Conservation (phyloP, 805 yeast species). For the Starmerella floris region DNA sequence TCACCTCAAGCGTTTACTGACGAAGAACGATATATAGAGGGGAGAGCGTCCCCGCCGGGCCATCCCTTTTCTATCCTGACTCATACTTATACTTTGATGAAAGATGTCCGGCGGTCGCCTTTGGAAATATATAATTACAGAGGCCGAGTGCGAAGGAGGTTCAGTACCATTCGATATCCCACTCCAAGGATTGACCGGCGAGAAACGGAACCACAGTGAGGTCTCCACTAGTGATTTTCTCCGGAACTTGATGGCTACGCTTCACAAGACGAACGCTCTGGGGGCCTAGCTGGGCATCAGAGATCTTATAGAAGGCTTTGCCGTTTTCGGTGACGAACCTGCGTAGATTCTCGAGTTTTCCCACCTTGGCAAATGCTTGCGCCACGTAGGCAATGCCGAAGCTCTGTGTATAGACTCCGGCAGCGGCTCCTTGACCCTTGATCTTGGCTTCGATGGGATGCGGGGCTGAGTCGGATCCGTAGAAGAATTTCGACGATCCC, state of each 20-base stretch:
- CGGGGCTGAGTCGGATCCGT: slow-evolving; percentile 97
- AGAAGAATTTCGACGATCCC: slow-evolving; percentile 85
- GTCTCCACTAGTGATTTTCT: slow-evolving; percentile 33
- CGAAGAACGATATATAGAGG: too few relatives aligned
- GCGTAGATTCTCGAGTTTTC: slow-evolving; percentile 50
- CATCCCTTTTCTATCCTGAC: too few relatives aligned
- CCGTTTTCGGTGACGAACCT: slow-evolving; percentile 70
- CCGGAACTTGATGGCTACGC: slow-evolving; percentile 46
- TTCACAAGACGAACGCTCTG: slow-evolving; percentile 43
- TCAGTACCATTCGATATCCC: slow-evolving; percentile 59
- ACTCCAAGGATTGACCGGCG: slow-evolving; percentile 62
- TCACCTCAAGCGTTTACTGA: too few relatives aligned
- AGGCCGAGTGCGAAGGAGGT: too few relatives aligned
- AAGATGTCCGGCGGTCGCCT: too few relatives aligned
- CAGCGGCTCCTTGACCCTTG: slow-evolving; percentile 73
- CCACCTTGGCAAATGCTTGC: slow-evolving; percentile 59
- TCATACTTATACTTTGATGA: too few relatives aligned
- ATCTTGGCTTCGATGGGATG: slow-evolving; percentile 75
- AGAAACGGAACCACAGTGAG: slow-evolving; percentile 67
- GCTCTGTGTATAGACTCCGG: slow-evolving; percentile 94
- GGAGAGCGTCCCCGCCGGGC: too few relatives aligned
- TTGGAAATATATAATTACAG: too few relatives aligned
- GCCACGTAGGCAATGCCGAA: slow-evolving; percentile 74
- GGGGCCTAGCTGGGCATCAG: slow-evolving; percentile 31
- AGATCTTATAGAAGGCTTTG: slow-evolving; percentile 51